A percentile compares a stretch with the other conserved stretches of the same genome.
phyloP scores from a whole-genome alignment of 2,329 filamentous ascomycete genomes.

The Tothia fuscella region DNA sequence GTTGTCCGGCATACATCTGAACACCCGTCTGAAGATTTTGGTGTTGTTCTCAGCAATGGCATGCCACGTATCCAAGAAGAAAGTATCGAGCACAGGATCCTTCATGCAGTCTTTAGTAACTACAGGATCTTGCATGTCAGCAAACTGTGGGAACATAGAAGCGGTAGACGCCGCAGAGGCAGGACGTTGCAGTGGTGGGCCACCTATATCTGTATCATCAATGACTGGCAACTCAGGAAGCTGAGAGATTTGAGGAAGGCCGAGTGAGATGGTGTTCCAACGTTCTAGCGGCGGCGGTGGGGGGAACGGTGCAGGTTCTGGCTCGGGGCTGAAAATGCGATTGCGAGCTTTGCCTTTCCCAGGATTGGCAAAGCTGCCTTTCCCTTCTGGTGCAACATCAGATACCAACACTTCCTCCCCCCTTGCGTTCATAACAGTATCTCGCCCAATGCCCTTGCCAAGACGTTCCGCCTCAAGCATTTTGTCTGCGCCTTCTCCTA shows the following conservation, averaged over 20 bases:
- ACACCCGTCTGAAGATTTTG: constrained; percentile 83
- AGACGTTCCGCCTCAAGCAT: constrained; percentile 43
- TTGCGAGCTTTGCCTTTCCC: background rate
- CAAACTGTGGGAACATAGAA: constrained; percentile 36
- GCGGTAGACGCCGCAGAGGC: constrained; percentile 36
- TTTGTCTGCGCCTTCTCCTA: constrained; percentile 64
- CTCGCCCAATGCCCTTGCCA: constrained; percentile 45
- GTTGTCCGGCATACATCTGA: constrained; percentile 93
- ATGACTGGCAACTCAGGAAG: constrained; percentile 55
- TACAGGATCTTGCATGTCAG: constrained; percentile 60
- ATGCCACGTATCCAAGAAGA: constrained; percentile 83
- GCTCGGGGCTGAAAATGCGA: constrained; percentile 19
- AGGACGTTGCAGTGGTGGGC: constrained; percentile 50
- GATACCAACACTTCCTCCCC: constrained; percentile 59
- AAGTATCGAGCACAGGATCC: constrained; percentile 71
- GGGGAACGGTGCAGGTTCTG: constrained; percentile 3
- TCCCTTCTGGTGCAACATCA: constrained; percentile 49
- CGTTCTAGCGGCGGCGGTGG: constrained; percentile 21
- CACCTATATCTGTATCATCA: constrained; percentile 76
- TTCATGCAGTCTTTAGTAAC: constrained; percentile 89
- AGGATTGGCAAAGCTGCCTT: constrained; percentile 2
- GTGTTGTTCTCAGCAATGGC: constrained; percentile 88
- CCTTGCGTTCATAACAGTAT: constrained; percentile 55
- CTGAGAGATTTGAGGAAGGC: constrained; percentile 55
- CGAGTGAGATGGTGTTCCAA: constrained; percentile 53